phyloP scores from a whole-genome alignment of 352 stramenopile species.

The Globisporangium barbulae region DNA sequence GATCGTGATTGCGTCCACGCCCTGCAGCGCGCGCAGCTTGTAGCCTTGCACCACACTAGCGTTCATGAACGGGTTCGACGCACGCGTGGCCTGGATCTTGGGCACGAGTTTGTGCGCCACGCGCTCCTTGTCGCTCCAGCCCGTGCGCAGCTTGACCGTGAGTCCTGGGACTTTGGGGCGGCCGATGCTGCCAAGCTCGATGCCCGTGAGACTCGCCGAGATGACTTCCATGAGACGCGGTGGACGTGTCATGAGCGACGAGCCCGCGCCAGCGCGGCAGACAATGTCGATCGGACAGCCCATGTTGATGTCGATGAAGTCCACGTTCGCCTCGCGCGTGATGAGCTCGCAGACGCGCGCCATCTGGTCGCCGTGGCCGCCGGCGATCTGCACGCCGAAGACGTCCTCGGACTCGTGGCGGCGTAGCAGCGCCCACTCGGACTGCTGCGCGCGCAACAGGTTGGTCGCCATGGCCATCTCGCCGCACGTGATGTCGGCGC shows the following conservation, averaged over 20 bases:
- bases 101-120: constrained; percentile 92
- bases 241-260: constrained; percentile 92
- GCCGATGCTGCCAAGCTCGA: constrained; percentile 60
- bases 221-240: constrained; percentile 90
- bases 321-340: constrained; percentile 89
- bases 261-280: constrained; percentile 84
- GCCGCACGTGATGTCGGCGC: constrained; percentile 98
- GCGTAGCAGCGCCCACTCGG: constrained; percentile 97
- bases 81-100: constrained; percentile 82
- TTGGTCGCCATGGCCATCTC: constrained; percentile 98
- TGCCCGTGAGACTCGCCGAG: constrained; percentile 78
- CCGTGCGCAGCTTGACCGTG: constrained; percentile 98
- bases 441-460: constrained; percentile 92
- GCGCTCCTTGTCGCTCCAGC: constrained; percentile 95
- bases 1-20: constrained; percentile 80
- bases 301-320: constrained; percentile 99
- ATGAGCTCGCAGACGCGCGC: constrained; percentile 92
- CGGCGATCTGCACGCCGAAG: constrained; percentile 98
- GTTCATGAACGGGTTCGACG: constrained; percentile 72
- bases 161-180: constrained; percentile 65
- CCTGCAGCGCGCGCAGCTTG: constrained; percentile 58
- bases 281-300: constrained; percentile 98
- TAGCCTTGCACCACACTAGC: constrained; percentile 70
- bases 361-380: constrained; percentile 92
- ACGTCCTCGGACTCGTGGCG: constrained; percentile 96